Conservation (phyloP, 2,329 filamentous ascomycete genomes). For the Apiospora phragmitis region DNA sequence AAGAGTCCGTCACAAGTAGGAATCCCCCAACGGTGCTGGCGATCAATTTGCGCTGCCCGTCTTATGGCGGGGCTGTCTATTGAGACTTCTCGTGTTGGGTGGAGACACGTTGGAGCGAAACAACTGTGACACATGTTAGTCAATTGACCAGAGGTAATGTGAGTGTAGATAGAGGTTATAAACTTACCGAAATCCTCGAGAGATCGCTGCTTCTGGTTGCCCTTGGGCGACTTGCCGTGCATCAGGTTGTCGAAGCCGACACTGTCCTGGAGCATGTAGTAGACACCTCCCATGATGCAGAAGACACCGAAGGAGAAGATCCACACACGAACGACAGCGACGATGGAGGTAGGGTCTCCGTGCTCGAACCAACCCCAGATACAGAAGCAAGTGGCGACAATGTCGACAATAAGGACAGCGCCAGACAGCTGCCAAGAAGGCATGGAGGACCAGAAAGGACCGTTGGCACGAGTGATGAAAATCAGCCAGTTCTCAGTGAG, state of each 20-base stretch:
- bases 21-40: constrained; percentile 8
- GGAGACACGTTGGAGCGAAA: constrained; percentile 85
- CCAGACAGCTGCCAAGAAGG: constrained; percentile 82
- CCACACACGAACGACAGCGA: constrained; percentile 86
- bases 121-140: constrained; percentile 64
- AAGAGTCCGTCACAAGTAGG: neutral
- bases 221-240: constrained; percentile 85
- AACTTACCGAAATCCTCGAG: constrained; percentile 86
- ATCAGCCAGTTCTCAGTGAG: constrained; percentile 96
- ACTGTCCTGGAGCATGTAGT: constrained; percentile 82
- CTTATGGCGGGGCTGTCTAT: constrained; percentile 43
- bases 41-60: constrained; percentile 16
- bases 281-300: constrained; percentile 72
- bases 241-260: constrained; percentile 86
- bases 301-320: constrained; percentile 90
- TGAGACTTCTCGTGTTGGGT: constrained; percentile 89
- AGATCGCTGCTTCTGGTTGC: constrained; percentile 78
- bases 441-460: constrained; percentile 87
- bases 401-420: constrained; percentile 79
- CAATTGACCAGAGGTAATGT: constrained; percentile 3
- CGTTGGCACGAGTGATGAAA: constrained; percentile 92
- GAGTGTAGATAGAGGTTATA: constrained; percentile 12
- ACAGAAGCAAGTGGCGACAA: constrained; percentile 82
- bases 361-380: constrained; percentile 81
- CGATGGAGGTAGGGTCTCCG: constrained; percentile 67